phyloP scores from a whole-genome alignment of 345 rosid genomes.

The Lepidium didymum region DNA sequence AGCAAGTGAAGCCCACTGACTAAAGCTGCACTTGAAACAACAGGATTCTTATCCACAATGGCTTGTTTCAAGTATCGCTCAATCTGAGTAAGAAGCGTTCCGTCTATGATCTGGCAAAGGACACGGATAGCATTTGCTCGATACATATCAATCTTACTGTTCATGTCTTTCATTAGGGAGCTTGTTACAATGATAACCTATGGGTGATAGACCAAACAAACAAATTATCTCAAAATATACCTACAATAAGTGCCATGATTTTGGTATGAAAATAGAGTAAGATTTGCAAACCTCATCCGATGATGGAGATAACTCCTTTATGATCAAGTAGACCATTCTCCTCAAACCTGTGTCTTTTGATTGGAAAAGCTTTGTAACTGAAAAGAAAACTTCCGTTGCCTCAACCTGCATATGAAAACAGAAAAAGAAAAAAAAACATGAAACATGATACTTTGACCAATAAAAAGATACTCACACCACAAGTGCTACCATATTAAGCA shows the following conservation, averaged over 20 bases:
- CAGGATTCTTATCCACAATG: slow-evolving; percentile 96
- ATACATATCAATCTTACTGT: slow-evolving; percentile 95
- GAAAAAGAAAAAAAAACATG: not conserved
- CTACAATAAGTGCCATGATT: not conserved
- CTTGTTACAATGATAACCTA: slow-evolving; percentile 98
- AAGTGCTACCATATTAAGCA: not conserved
- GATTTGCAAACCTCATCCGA: slow-evolving; percentile 77
- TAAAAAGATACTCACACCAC: not conserved
- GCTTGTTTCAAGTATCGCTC: slow-evolving; percentile 98
- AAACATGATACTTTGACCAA: not conserved
- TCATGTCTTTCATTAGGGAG: slow-evolving; percentile 99
- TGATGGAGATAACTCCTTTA: slow-evolving; percentile 95
- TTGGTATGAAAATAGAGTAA: not conserved
- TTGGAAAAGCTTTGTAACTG: slow-evolving; percentile 95
- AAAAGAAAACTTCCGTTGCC: slow-evolving; percentile 93
- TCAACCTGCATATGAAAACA: slow-evolving; percentile 46
- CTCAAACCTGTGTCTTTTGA: slow-evolving; percentile 87
- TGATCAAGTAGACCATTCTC: slow-evolving; percentile 97
- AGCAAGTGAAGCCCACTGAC: slow-evolving; percentile 96
- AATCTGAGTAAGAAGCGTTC: slow-evolving; percentile 86
- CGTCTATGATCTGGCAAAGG: slow-evolving; percentile 90
- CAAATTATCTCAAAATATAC: not conserved
- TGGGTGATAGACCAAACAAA: slow-evolving; percentile 16
- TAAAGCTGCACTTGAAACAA: slow-evolving; percentile 97
- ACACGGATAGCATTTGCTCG: slow-evolving; percentile 98